Percentiles rank a stretch among this genome's conserved stretches.
phyloP scores from a whole-genome alignment of 1,284 basidiomycete genomes.

The Cutaneotrichosporon sp. region DNA sequence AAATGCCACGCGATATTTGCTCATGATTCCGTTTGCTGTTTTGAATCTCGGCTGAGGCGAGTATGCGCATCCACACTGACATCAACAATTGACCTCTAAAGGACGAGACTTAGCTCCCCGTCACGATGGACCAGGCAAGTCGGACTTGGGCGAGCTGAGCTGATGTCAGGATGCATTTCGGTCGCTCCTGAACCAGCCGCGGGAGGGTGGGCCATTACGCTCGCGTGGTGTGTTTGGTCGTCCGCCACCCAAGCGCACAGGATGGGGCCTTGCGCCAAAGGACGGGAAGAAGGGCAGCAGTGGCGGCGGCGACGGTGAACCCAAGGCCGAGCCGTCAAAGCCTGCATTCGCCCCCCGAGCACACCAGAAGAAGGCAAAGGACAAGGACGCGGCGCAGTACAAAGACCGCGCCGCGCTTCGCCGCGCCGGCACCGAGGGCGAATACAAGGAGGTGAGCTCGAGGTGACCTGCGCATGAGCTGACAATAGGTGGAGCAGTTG shows the following conservation, averaged over 20 bases:
- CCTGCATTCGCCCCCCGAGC: conserved; percentile 33
- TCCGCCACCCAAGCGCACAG: conserved; percentile 26
- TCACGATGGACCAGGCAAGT: conserved; percentile 34
- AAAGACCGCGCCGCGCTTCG: conserved; percentile 46
- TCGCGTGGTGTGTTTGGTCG: conserved; percentile 28
- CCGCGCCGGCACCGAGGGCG: conserved; percentile 40
- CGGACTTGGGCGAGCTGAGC: background rate
- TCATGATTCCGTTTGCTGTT: too few species aligned
- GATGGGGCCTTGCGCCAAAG: conserved; percentile 36
- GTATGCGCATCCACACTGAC: background rate
- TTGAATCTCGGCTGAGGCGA: background rate
- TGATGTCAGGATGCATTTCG: conserved; percentile 39
- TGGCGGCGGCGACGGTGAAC: background rate
- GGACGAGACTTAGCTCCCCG: background rate
- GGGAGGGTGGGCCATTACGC: conserved; percentile 21
- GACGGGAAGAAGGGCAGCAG: conserved; percentile 15
- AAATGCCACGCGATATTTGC: background rate
- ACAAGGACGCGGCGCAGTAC: conserved; percentile 32
- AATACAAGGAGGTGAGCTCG: conserved; percentile 38
- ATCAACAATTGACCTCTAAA: background rate
- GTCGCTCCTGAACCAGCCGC: conserved; percentile 34
- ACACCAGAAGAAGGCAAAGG: conserved; percentile 24
- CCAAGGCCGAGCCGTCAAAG: conserved; percentile 6
- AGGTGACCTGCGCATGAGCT: conserved; percentile 2
- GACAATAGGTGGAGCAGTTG: conserved; percentile 64